Evolutionary conservation across 2,329 filamentous ascomycete species (phyloP).

Genomic region (Aspergillus thermomutatus): DNA sequence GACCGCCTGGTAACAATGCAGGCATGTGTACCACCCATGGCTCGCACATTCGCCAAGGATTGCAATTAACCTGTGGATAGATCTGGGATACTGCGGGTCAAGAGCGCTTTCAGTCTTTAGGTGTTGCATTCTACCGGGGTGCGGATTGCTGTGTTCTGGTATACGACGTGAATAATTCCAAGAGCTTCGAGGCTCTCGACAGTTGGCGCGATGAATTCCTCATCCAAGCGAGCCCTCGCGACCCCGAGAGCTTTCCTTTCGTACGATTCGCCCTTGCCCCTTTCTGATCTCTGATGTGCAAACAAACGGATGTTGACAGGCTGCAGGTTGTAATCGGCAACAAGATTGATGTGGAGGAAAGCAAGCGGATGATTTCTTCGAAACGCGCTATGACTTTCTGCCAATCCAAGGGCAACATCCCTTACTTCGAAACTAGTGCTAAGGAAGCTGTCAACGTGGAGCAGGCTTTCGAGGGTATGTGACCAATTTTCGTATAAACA

Average conservation of each 20-base stretch:
- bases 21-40: conserved; percentile 48
- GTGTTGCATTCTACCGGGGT: conserved; percentile 94
- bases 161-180: conserved; percentile 98
- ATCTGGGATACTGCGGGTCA: conserved; percentile 98
- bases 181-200: conserved; percentile 97
- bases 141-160: conserved; percentile 98
- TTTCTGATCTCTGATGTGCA: not conserved
- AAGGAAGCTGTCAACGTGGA: conserved; percentile 99
- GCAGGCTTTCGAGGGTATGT: conserved; percentile 70
- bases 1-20: conserved; percentile 98
- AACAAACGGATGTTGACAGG: conserved; percentile 5
- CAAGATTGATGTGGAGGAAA: conserved; percentile 98
- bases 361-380: conserved; percentile 91
- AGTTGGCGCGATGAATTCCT: conserved; percentile 98
- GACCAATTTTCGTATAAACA: not conserved
- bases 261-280: conserved; percentile 55
- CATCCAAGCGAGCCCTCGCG: conserved; percentile 92
- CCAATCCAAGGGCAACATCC: conserved; percentile 94
- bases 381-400: conserved; percentile 98
- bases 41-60: not conserved
- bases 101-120: conserved; percentile 94
- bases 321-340: conserved; percentile 86
- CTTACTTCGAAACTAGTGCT: conserved; percentile 98
- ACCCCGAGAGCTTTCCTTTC: conserved; percentile 96
- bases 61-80: conserved; percentile 44